These are phyloP conservation scores for Eucalyptus regnans DNA, from an alignment of 345 rosid species.

Conservation along the genomic window DNA sequence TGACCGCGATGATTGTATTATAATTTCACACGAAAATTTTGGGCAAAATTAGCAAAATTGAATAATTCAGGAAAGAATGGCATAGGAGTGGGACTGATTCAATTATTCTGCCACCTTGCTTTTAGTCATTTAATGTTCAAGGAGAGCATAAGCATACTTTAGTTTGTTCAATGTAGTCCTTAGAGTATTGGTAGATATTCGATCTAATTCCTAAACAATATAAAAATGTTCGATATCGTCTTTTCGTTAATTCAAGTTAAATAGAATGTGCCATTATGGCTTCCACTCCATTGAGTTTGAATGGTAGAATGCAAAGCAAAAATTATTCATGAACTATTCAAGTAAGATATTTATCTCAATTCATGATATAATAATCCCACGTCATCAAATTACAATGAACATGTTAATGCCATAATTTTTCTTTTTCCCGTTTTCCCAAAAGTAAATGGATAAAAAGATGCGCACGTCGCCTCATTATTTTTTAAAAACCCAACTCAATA, in stretches of 20 bases:
- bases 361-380: neutral
- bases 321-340: neutral
- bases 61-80: neutral
- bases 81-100: neutral
- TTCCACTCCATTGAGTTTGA: neutral
- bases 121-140: neutral
- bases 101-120: neutral
- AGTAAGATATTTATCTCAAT: neutral
- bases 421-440: neutral
- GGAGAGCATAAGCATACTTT: neutral
- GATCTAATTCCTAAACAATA: neutral
- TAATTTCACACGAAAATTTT: no score
- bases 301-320: neutral
- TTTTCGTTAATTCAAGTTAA: neutral
- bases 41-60: no score
- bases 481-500: neutral
- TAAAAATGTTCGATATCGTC: neutral
- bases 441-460: neutral
- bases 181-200: neutral
- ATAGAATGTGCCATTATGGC: neutral
- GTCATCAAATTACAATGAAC: neutral
- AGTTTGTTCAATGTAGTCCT: neutral
- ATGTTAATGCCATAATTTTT: neutral
- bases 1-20: fast-evolving
- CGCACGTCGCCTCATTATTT: fast-evolving